These are phyloP conservation scores for Fabrea salina DNA, from an alignment of 169 alveolate species.

Conservation along the genomic window DNA sequence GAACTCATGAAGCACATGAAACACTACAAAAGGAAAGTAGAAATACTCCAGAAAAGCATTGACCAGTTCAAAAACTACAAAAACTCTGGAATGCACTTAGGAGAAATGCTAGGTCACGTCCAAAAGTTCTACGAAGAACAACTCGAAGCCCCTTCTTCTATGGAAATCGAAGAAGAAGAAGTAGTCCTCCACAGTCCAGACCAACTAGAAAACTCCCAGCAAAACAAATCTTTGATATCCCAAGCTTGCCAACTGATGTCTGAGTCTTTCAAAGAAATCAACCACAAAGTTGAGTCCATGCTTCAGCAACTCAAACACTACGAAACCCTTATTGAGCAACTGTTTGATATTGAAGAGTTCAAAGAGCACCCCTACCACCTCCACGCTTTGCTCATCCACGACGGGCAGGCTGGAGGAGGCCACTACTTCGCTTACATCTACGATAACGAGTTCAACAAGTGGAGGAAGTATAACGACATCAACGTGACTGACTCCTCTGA, in stretches of 20 bases:
- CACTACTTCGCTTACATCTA: slow-evolving; percentile 49
- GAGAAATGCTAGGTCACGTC: neutral
- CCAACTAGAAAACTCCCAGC: neutral
- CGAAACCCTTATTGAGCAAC: neutral
- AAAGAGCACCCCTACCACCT: neutral
- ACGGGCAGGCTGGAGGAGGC: slow-evolving; percentile 28
- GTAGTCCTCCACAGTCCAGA: neutral
- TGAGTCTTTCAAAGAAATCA: neutral
- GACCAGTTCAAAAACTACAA: neutral
- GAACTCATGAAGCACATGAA: neutral
- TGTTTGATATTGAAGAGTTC: neutral
- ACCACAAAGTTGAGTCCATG: neutral
- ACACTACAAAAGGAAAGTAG: neutral
- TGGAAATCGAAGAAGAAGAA: neutral
- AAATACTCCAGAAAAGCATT: neutral
- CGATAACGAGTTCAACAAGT: slow-evolving; percentile 39
- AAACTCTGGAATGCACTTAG: neutral
- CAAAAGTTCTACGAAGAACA: neutral
- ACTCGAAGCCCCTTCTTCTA: neutral
- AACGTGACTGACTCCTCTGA: slow-evolving; percentile 49
- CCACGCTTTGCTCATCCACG: slow-evolving; percentile 34
- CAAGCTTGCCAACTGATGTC: neutral
- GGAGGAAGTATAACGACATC: slow-evolving; percentile 68
- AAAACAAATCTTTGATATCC: neutral
- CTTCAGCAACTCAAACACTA: neutral